Conservation (phyloP, 1,284 basidiomycete species). For the Rhodotorula sp. region DNA sequence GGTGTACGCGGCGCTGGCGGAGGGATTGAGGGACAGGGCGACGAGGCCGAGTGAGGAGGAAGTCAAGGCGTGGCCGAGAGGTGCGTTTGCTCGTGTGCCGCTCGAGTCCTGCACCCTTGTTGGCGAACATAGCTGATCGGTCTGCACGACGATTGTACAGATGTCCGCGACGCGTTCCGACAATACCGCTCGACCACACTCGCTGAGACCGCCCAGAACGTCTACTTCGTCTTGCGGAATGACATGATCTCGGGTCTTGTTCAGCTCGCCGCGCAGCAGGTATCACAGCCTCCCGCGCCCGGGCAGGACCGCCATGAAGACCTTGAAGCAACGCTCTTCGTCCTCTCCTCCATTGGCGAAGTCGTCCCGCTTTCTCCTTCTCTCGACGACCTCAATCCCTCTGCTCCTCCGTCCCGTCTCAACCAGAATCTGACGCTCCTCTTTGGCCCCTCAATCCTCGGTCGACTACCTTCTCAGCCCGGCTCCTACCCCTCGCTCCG, state of each 20-base stretch:
- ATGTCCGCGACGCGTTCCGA: slow-evolving; percentile 41
- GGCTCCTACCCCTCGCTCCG: slow-evolving; percentile 22
- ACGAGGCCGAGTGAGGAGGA: slow-evolving; percentile 34
- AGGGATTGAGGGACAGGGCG: slow-evolving; percentile 35
- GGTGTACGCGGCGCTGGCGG: slow-evolving; percentile 41
- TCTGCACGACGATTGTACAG: neutral
- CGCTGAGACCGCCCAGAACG: slow-evolving; percentile 42
- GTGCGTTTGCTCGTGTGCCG: slow-evolving; percentile 7
- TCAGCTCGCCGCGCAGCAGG: slow-evolving; percentile 28
- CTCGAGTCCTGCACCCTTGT: neutral
- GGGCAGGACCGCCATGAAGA: slow-evolving; percentile 21
- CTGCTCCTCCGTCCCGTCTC: slow-evolving; percentile 4
- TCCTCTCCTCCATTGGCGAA: slow-evolving; percentile 42
- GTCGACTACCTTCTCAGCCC: slow-evolving; percentile 16
- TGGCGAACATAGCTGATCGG: neutral
- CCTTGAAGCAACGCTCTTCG: slow-evolving; percentile 44
- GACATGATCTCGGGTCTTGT: slow-evolving; percentile 41
- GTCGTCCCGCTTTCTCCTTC: slow-evolving; percentile 35
- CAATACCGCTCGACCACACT: slow-evolving; percentile 36
- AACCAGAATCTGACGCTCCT: slow-evolving; percentile 33
- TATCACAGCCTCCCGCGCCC: slow-evolving; percentile 8
- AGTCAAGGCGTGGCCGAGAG: slow-evolving; percentile 37
- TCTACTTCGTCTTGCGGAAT: slow-evolving; percentile 44
- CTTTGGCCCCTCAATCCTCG: slow-evolving; percentile 40
- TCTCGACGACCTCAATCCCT: slow-evolving; percentile 6